These are phyloP conservation scores for Dichotomopilus funicola DNA, from an alignment of 2,329 filamentous ascomycete species.

Conservation along the genomic window DNA sequence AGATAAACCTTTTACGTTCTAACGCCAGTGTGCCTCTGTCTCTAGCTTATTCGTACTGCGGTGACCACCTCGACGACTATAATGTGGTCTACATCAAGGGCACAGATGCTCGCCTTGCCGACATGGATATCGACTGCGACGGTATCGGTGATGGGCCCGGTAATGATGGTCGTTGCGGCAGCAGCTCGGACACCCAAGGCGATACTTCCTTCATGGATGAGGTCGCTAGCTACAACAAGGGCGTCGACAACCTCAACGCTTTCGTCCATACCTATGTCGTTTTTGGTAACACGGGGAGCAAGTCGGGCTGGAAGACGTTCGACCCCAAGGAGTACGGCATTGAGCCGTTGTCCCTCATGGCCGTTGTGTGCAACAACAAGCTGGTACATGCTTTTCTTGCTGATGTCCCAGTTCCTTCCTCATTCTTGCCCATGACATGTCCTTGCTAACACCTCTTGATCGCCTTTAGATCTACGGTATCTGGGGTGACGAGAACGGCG, in stretches of 20 bases:
- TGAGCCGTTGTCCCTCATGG: constrained; percentile 46
- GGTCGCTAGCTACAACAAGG: constrained; percentile 31
- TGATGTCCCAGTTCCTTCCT: not conserved
- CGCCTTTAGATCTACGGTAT: constrained; percentile 36
- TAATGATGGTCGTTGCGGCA: constrained; percentile 39
- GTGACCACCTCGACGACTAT: constrained; percentile 31
- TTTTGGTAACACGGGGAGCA: constrained; percentile 41
- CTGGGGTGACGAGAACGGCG: constrained; percentile 49
- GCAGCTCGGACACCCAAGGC: constrained; percentile 35
- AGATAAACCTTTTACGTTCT: not conserved
- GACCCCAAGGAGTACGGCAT: constrained; percentile 37
- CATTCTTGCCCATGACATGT: not conserved
- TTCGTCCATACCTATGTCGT: constrained; percentile 49
- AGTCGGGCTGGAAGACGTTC: constrained; percentile 32
- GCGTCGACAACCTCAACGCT: constrained; percentile 41
- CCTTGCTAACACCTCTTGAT: not conserved
- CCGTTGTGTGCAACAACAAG: constrained; percentile 46
- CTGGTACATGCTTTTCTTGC: constrained; percentile 28
- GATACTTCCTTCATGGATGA: constrained; percentile 39
- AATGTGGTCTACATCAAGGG: constrained; percentile 42
- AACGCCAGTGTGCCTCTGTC: not conserved
- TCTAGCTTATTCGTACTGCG: constrained; percentile 35
- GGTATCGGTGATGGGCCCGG: constrained; percentile 35
- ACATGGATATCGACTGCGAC: constrained; percentile 57
- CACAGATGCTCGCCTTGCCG: constrained; percentile 32